These are phyloP conservation scores for Agastache rugosa DNA, from an alignment of 257 asterid species.

Conservation along the genomic window DNA sequence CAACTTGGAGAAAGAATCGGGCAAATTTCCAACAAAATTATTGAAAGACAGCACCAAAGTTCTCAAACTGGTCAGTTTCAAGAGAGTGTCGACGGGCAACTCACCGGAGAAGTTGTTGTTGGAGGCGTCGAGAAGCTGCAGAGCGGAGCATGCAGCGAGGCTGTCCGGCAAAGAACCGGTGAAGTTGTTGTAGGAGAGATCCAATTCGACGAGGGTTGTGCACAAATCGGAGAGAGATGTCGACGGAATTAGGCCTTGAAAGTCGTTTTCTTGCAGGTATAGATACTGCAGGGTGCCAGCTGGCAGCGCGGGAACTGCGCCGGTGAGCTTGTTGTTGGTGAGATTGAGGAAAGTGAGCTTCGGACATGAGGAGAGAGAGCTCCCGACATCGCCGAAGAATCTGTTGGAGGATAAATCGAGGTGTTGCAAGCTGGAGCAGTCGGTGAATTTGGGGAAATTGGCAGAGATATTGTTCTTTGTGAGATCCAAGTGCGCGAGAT, in stretches of 20 bases:
- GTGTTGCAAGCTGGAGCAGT: constrained; percentile 64
- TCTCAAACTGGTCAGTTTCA: constrained; percentile 66
- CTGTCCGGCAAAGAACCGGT: constrained; percentile 69
- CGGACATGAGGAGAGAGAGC: constrained; percentile 60
- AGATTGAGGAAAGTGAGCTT: constrained; percentile 71
- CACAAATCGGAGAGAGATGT: constrained; percentile 56
- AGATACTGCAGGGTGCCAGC: constrained; percentile 58
- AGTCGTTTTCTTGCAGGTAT: constrained; percentile 61
- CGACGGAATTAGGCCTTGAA: constrained; percentile 63
- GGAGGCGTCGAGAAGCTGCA: constrained; percentile 71
- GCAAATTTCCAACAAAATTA: constrained; percentile 66
- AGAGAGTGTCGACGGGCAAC: constrained; percentile 68
- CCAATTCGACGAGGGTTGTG: constrained; percentile 66
- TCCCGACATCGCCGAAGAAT: constrained; percentile 62
- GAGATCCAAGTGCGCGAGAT: constrained; percentile 69
- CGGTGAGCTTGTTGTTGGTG: constrained; percentile 70
- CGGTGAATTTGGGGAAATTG: constrained; percentile 54
- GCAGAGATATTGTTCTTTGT: constrained; percentile 72
- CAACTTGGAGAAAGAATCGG: constrained; percentile 69
- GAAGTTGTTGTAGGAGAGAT: constrained; percentile 68
- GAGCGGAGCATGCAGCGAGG: constrained; percentile 61
- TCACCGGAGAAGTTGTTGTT: constrained; percentile 74
- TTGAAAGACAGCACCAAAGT: constrained; percentile 66
- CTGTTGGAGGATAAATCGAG: constrained; percentile 82
- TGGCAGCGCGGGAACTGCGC: constrained; percentile 61